Evolutionary conservation across 805 yeast genomes (phyloP).

Genomic region (Phaffomyces opuntiae): DNA sequence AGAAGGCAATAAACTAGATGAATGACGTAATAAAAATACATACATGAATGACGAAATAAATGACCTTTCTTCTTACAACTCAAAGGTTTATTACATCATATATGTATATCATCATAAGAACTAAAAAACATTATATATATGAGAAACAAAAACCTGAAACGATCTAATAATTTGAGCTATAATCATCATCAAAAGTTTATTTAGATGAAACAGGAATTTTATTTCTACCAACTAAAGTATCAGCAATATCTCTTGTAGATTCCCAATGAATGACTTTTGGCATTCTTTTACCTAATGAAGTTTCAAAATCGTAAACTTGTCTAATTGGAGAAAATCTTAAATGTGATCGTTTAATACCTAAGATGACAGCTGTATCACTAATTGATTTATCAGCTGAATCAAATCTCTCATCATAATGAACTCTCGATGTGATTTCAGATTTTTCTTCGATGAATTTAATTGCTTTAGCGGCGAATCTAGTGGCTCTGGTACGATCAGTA

Average conservation of each 20-base stretch:
- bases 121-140: too few relatives aligned
- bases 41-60: too few relatives aligned
- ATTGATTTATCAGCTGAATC: conserved; percentile 31
- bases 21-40: background rate
- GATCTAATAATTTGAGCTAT: too few relatives aligned
- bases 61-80: too few relatives aligned
- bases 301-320: conserved; percentile 78
- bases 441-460: conserved; percentile 58
- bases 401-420: conserved; percentile 38
- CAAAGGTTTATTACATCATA: too few relatives aligned
- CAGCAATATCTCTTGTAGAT: conserved; percentile 66
- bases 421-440: conserved; percentile 33
- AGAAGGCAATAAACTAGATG: background rate
- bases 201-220: conserved; percentile 8
- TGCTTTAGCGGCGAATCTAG: conserved; percentile 63
- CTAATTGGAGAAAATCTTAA: conserved; percentile 68
- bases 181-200: background rate
- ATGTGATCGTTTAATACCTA: conserved; percentile 77
- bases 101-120: too few relatives aligned
- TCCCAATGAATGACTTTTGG: conserved; percentile 88
- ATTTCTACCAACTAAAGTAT: conserved; percentile 71
- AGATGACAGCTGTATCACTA: conserved; percentile 61
- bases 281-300: conserved; percentile 74
- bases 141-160: too few relatives aligned
- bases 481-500: conserved; percentile 70